Evolutionary conservation across 2,329 filamentous ascomycete species (phyloP).

Genomic region (Sporothrix euskadiensis): DNA sequence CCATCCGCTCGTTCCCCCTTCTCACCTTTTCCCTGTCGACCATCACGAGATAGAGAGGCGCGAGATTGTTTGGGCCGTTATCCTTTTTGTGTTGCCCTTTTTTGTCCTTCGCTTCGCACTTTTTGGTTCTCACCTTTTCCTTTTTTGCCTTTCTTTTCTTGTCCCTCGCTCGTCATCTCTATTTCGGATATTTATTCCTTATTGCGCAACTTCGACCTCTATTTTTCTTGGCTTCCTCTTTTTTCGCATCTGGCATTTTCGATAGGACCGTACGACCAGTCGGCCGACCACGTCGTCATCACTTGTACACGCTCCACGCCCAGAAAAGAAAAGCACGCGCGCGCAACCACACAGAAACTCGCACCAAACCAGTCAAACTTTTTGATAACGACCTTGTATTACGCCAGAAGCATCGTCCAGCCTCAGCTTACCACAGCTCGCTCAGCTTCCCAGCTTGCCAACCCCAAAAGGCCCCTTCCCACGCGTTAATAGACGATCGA

Average conservation of each 20-base stretch:
- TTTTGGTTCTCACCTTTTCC: neutral
- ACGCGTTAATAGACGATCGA: constrained; percentile 1
- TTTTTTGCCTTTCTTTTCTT: neutral
- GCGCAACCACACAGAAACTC: constrained; percentile 12
- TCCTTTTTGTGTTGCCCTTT: constrained; percentile 1
- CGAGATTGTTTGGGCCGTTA: neutral
- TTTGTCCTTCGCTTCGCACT: constrained; percentile 17
- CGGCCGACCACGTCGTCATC: constrained; percentile 20
- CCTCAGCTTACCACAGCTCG: neutral
- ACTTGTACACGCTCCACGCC: constrained; percentile 12
- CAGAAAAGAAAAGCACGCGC: neutral
- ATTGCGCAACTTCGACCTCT: constrained; percentile 4
- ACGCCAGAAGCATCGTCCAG: constrained; percentile 7
- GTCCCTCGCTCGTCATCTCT: constrained; percentile 11
- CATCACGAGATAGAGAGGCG: constrained; percentile 12
- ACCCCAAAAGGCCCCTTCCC: neutral
- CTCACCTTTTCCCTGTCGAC: neutral
- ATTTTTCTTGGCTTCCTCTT: neutral
- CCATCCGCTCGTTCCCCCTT: constrained; percentile 21
- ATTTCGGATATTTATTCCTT: constrained; percentile 8
- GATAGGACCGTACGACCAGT: constrained; percentile 20
- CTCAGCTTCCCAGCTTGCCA: neutral
- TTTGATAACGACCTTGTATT: constrained; percentile 16
- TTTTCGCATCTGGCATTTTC: constrained; percentile 16
- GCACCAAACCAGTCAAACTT: neutral